A percentile compares a stretch with the other conserved stretches of the same genome.
Evolutionary conservation across 106 monocot genomes (phyloP).

Genomic region (Posidonia australis): DNA sequence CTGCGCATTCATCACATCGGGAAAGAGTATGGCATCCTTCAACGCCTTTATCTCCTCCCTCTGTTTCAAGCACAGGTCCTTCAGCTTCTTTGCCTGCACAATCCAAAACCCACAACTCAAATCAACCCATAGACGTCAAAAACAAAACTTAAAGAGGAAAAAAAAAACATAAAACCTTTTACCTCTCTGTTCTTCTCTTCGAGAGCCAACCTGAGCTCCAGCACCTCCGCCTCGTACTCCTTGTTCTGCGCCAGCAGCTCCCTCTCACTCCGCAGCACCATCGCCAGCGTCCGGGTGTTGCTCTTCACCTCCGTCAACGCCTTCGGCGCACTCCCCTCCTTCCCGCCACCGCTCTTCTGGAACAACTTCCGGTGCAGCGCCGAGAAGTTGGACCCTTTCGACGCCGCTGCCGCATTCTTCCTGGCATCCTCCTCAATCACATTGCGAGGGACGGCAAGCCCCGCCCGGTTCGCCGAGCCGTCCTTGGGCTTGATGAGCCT

Average conservation of each 20-base stretch:
- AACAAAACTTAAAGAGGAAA: neutral
- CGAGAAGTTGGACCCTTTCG: conserved; percentile 34
- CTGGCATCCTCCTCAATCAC: conserved; percentile 19
- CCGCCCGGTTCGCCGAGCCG: neutral
- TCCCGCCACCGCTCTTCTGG: conserved; percentile 36
- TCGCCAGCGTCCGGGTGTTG: conserved; percentile 82
- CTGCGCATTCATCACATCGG: conserved; percentile 58
- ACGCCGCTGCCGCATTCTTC: conserved; percentile 15
- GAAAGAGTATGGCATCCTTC: conserved; percentile 85
- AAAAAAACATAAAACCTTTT: neutral
- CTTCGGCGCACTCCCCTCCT: conserved; percentile 24
- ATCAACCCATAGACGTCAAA: neutral
- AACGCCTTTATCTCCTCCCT: conserved; percentile 80
- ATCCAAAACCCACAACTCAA: neutral
- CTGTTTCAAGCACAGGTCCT: conserved; percentile 80
- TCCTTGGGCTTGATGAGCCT: conserved; percentile 46
- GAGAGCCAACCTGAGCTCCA: conserved; percentile 43
- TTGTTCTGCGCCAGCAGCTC: conserved; percentile 70
- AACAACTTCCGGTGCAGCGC: conserved; percentile 60
- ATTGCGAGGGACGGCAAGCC: conserved; percentile 18
- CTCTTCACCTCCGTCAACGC: conserved; percentile 66
- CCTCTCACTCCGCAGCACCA: conserved; percentile 96
- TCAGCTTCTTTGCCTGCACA: conserved; percentile 66
- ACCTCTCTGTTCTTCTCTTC: conserved; percentile 57
- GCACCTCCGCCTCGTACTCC: conserved; percentile 54